Evolutionary conservation across 2,329 filamentous ascomycete species (phyloP).

Genomic region (Aspergillus ochraceoroseus): DNA sequence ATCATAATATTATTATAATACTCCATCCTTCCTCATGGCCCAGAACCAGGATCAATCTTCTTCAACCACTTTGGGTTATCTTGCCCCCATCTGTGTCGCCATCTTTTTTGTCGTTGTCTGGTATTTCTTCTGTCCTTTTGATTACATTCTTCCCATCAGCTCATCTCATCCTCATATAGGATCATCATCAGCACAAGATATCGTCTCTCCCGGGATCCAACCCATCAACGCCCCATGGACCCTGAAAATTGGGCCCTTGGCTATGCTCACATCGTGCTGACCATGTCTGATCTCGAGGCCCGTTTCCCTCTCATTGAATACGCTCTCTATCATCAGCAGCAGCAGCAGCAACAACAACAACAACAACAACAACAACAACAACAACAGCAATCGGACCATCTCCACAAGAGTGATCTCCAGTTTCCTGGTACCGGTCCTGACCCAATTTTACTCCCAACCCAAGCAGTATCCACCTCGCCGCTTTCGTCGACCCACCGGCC

Average conservation of each 20-base stretch:
- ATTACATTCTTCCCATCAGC: too few species aligned
- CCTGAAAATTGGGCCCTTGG: slow-evolving; percentile 13
- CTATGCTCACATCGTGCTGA: slow-evolving; percentile 7
- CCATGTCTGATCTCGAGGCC: slow-evolving; percentile 12
- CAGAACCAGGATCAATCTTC: slow-evolving; percentile 8
- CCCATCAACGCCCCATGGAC: slow-evolving; percentile 8
- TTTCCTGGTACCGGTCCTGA: neutral
- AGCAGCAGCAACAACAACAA: neutral
- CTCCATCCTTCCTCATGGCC: slow-evolving; percentile 2
- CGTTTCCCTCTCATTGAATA: slow-evolving; percentile 18
- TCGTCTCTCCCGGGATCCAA: slow-evolving; percentile 2
- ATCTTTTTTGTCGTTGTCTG: slow-evolving; percentile 18
- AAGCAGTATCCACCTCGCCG: neutral
- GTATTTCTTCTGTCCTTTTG: slow-evolving; percentile 9
- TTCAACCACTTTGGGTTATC: slow-evolving; percentile 17
- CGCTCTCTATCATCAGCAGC: too few species aligned
- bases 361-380: neutral
- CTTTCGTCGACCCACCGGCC: neutral
- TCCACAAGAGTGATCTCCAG: too few species aligned
- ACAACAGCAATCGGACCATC: too few species aligned
- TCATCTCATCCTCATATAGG: slow-evolving; percentile 7
- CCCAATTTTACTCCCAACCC: neutral
- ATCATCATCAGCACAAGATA: slow-evolving; percentile 13
- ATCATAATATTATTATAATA: too few species aligned
- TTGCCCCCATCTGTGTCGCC: slow-evolving; percentile 19